Percentiles rank a stretch among this genome's conserved stretches.
Conservation (phyloP, 2,329 filamentous ascomycete genomes). For the Mycosphaerelloides madeirae region DNA sequence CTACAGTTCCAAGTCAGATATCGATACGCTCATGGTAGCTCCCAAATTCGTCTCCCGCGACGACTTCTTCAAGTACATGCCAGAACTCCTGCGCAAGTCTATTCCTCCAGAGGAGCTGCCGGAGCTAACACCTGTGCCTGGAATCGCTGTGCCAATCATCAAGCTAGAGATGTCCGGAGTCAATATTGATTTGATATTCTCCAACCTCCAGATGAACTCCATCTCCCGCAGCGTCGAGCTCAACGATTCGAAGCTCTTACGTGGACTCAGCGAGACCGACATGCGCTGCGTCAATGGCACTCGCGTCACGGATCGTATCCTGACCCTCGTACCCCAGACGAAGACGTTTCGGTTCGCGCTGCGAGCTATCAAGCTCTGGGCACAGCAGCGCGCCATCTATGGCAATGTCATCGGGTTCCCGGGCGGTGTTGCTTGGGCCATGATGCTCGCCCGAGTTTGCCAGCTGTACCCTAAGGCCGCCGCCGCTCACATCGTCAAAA, state of each 20-base stretch:
- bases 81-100: slow-evolving; percentile 71
- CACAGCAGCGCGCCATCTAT: slow-evolving; percentile 85
- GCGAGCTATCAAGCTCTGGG: slow-evolving; percentile 94
- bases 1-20: slow-evolving; percentile 92
- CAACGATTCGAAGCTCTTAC: slow-evolving; percentile 76
- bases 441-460: slow-evolving; percentile 92
- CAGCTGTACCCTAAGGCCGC: slow-evolving; percentile 93
- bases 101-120: slow-evolving; percentile 73
- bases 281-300: slow-evolving; percentile 90
- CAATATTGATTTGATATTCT: slow-evolving; percentile 82
- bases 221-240: slow-evolving; percentile 61
- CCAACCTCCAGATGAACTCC: slow-evolving; percentile 39
- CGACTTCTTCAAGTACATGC: slow-evolving; percentile 89
- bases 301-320: slow-evolving; percentile 87
- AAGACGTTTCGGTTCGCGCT: slow-evolving; percentile 86
- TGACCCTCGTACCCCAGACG: slow-evolving; percentile 80
- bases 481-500: slow-evolving; percentile 79
- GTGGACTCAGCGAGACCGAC: slow-evolving; percentile 80
- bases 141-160: slow-evolving; percentile 94
- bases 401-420: slow-evolving; percentile 96
- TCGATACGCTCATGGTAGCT: slow-evolving; percentile 89
- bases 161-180: slow-evolving; percentile 89
- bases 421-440: slow-evolving; percentile 95
- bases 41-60: slow-evolving; percentile 83
- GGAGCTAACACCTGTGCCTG: slow-evolving; percentile 77